Evolutionary conservation across 148 eudicot genomes (phyloP), one percentile per base, ranked within the genome.

Genomic region (Gaultheria prostrata): DNA sequence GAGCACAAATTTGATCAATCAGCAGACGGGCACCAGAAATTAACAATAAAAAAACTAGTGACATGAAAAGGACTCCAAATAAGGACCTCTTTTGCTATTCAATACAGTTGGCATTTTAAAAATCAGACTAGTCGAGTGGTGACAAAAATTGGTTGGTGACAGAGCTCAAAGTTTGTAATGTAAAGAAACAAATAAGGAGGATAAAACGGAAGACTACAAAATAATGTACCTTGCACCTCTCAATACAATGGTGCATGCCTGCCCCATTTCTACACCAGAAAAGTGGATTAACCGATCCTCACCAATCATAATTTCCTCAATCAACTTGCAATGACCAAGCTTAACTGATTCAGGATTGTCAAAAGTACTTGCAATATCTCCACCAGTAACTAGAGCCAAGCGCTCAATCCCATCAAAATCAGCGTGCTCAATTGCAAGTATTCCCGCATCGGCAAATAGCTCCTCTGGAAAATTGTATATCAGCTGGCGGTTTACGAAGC

Each of bases 341-440:
- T 94, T 97, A 77, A 97, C 95, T 8, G 99, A 93, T 86, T 97
- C 99, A 51, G 99, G 99, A 86, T 94, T 97, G 89, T 97, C 99
- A 91, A 97, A 97, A 32, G 99, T 97, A 28, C 98, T 94, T 35
- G 99, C 99, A 78, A 97, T 97, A 86, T 97, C 99, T 73, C 99
- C 99, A 81, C 99, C 99, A 32, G 99, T 97, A 72, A 97, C 99
- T 70, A 97, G 89, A 53, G 92, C 99, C 85, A 97, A 86, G 72
- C 99, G 95, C 88, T 97, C 98, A 89, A 97, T 97, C 83, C 99
- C 99, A 84, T 94, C 99, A 87, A 97, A 97, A 90, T 97, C 99
- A 85, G 99, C 99, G 89, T 97, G 99, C 90, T 97, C 98, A 85
- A 97, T 97, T 73, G 99, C 99, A 84, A 97, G 97, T 83, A 97